Base-by-base conservation (phyloP, 2,329 filamentous ascomycete genomes). In the Cordyceps fumosorosea region DNA sequence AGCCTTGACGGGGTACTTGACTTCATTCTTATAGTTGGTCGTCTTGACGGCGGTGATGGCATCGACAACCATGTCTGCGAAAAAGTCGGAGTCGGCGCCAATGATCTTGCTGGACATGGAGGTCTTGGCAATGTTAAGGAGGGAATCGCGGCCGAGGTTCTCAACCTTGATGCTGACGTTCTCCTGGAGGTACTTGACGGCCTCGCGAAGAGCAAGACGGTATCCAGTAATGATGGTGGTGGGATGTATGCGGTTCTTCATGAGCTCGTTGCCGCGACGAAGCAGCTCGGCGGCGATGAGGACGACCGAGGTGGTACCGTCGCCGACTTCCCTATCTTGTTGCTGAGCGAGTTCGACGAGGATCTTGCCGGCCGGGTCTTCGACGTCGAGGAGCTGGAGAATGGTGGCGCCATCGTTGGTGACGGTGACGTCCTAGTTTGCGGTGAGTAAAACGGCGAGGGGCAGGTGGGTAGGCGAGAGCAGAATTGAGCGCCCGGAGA, bases 41-140 rank as follows among this genome's bases (percentile, higher is more conserved):
- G 89, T 87, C 84, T 96, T 97, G 72, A 99, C 95, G 60, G 93
- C 89, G 74, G 90, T 87, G 83, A 99, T 97, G 67, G 90, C 93
- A 76, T 99, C 93, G 56, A 99, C 95, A 14, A 93, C 92, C 89
- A 99, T 96, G 78, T 95, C 90, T 69, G 93, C 87, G 73, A 99
- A 99, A 81, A 99, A 99, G 66, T 96, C 92, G 14, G 91, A 92
- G 77, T 99, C 95, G 62, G 90, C 81, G 63, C 95, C 95, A 74
- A 99, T 98, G 72, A 99, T 96, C 81, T 99, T 99, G 82, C 91
- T 96, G 59, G 93, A 97, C 93, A 99, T 99, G 72, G 93, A 97
- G 22, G 95, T 99, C 81, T 93, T 98, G 65, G 95, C 95, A 74
- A 99, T 97, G 78, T 86, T 97, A 72, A 98, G 76, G 68, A 99